Evolutionary conservation across 768 basidiomycete genomes (phyloP), one percentile per base, ranked within the genome.

Genomic region (Mycena chlorophos): DNA sequence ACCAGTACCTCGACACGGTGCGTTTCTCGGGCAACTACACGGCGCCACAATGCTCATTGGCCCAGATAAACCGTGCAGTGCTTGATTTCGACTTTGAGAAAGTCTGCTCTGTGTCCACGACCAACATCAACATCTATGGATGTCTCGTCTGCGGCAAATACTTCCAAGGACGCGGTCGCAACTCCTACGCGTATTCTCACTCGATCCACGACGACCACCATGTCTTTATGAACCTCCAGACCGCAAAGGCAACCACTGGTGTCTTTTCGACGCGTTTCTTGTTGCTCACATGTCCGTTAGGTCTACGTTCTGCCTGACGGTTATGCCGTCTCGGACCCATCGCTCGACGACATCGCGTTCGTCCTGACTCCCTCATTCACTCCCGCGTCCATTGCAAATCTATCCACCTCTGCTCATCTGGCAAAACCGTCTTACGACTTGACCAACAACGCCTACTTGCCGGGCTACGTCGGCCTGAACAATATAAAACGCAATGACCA

Each of bases 71-170:
- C 70, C 83, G 97, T 58, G 84, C 82, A 45, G 79, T 85, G 42
- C 84, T 99, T 54, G 97, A 99, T 72, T 99, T 99, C 73, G 97
- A 99, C 74, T 99, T 99, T 65, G 97, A 99, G 75, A 94, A 96
- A 78, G 84, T 98, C 25, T 99, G 97, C 79, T 98, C 96, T 8
- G 92, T 98, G 49, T 97, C 93, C 30, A 79, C 93, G 52, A 90
- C 91, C 38, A 96, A 98, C 73, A 94, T 97, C 79, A 97, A 99
- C 73, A 90, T 89, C 60, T 99, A 99, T 67, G 94, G 92, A 29
- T 99, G 97, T 69, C 84, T 99, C 51, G 95, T 98, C 16, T 95
- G 93, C 69, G 97, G 97, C 52, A 98, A 97, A 75, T 99, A 98
- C 71, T 98, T 97, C 68, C 96, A 98, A 78, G 97, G 97, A 23